Evolutionary conservation across 2,329 filamentous ascomycete genomes (phyloP).

Genomic region (Lizonia empirigonia): DNA sequence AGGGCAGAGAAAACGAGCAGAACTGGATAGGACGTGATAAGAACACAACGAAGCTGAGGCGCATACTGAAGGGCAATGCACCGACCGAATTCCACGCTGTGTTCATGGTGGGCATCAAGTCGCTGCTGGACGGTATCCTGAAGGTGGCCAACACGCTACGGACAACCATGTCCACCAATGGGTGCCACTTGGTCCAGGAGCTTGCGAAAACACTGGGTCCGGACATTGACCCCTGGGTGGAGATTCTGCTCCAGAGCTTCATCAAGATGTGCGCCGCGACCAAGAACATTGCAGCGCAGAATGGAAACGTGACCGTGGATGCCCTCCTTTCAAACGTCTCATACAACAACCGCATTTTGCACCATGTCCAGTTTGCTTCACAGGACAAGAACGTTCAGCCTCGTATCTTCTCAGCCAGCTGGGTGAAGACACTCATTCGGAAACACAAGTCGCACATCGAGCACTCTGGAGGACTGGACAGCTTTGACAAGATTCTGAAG

Average conservation of each 20-base stretch:
- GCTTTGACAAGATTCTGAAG: constrained; percentile 85
- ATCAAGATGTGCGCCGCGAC: constrained; percentile 88
- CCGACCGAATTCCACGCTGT: constrained; percentile 74
- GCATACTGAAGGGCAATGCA: constrained; percentile 82
- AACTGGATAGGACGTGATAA: constrained; percentile 92
- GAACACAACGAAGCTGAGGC: constrained; percentile 74
- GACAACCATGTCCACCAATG: constrained; percentile 88
- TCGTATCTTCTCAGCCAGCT: constrained; percentile 76
- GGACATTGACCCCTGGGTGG: constrained; percentile 84
- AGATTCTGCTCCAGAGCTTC: constrained; percentile 85
- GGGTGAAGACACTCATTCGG: constrained; percentile 81
- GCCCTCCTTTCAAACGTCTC: constrained; percentile 78
- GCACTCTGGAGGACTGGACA: constrained; percentile 79
- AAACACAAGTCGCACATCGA: constrained; percentile 86
- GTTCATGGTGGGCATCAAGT: constrained; percentile 74
- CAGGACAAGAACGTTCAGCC: constrained; percentile 95
- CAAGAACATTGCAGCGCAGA: constrained; percentile 89
- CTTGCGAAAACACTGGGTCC: constrained; percentile 76
- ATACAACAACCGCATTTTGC: constrained; percentile 79
- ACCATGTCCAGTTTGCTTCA: constrained; percentile 80
- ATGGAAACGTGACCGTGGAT: constrained; percentile 81
- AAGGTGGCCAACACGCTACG: constrained; percentile 83
- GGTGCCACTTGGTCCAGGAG: constrained; percentile 83
- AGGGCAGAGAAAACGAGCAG: constrained; percentile 85
- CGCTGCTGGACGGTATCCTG: constrained; percentile 82